Conservation (phyloP, 2,329 filamentous ascomycete genomes). For the Orbilia blumenaviensis region DNA sequence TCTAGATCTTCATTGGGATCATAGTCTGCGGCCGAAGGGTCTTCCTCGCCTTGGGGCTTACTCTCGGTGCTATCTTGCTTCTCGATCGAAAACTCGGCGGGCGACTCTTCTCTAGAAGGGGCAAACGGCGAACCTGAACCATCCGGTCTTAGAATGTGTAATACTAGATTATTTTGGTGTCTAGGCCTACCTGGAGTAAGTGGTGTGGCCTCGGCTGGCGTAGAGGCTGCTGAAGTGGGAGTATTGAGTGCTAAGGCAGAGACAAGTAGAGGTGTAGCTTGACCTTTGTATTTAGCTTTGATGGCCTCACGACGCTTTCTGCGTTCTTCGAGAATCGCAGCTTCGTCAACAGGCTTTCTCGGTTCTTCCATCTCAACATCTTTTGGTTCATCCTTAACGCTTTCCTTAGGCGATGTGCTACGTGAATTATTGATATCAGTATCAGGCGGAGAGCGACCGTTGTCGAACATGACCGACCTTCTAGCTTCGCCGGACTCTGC, state of each 20-base stretch:
- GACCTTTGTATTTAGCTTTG: slow-evolving; percentile 78
- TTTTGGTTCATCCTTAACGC: slow-evolving; percentile 54
- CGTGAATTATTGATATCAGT: slow-evolving; percentile 52
- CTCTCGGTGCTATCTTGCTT: slow-evolving; percentile 66
- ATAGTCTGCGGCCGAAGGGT: slow-evolving; percentile 90
- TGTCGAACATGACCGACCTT: slow-evolving; percentile 54
- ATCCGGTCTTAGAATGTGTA: slow-evolving; percentile 1
- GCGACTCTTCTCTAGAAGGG: slow-evolving; percentile 67
- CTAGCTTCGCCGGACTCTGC: slow-evolving; percentile 21
- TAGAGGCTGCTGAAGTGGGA: slow-evolving; percentile 66
- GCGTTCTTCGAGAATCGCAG: slow-evolving; percentile 82
- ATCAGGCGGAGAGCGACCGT: slow-evolving; percentile 11
- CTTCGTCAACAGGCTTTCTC: slow-evolving; percentile 76
- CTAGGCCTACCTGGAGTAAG: slow-evolving; percentile 40
- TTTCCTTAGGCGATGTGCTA: slow-evolving; percentile 53
- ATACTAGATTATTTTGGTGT: not conserved
- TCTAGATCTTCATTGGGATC: slow-evolving; percentile 88
- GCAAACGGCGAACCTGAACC: slow-evolving; percentile 42
- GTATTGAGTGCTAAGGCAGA: slow-evolving; percentile 73
- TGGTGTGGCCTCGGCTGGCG: slow-evolving; percentile 62
- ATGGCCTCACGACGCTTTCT: slow-evolving; percentile 85
- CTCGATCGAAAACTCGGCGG: slow-evolving; percentile 70
- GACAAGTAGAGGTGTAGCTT: slow-evolving; percentile 76
- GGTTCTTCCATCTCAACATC: slow-evolving; percentile 62
- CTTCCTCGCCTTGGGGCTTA: slow-evolving; percentile 69